Percentiles rank a stretch among this genome's conserved stretches.
Evolutionary conservation across 768 basidiomycete genomes (phyloP).

Genomic region (Mrakia gelida): DNA sequence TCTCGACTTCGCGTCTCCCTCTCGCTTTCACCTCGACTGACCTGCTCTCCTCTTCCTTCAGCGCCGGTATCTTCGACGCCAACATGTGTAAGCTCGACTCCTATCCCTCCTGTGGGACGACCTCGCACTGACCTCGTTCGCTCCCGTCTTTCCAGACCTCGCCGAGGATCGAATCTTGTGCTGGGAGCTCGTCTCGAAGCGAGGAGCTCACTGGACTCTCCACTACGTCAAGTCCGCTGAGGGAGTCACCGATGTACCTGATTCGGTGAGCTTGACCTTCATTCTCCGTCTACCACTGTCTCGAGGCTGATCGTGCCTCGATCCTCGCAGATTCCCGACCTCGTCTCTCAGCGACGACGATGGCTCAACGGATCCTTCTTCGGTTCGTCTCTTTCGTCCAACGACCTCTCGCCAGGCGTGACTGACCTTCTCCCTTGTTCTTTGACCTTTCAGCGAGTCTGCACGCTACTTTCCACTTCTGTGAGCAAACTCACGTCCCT

Average conservation of each 20-base stretch:
- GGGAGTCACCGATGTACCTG: constrained; percentile 87
- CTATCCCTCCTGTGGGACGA: constrained; percentile 44
- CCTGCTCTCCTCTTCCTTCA: constrained; percentile 52
- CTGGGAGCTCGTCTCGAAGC: constrained; percentile 96
- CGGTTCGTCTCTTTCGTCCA: constrained; percentile 55
- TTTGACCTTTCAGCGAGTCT: constrained; percentile 41
- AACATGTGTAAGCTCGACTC: constrained; percentile 76
- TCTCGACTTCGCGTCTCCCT: background rate
- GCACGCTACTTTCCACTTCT: constrained; percentile 86
- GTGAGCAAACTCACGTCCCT: constrained; percentile 38
- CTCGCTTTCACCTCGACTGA: constrained; percentile 35
- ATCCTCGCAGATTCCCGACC: constrained; percentile 65
- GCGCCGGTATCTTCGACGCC: constrained; percentile 86
- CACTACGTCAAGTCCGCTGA: constrained; percentile 96
- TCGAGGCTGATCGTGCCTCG: background rate
- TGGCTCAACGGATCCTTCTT: constrained; percentile 99
- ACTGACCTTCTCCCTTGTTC: too few relatives aligned
- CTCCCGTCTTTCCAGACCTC: constrained; percentile 73
- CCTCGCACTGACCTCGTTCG: constrained; percentile 57
- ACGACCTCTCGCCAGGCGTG: too few relatives aligned
- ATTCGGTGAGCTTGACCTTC: constrained; percentile 55
- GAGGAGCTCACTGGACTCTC: constrained; percentile 80
- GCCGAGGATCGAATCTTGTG: constrained; percentile 78
- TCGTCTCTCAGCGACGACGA: constrained; percentile 89
- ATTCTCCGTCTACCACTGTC: background rate